These are phyloP conservation scores for Gracilaria domingensis DNA, from an alignment of 23 red algal genomes.

Conservation along the genomic window DNA sequence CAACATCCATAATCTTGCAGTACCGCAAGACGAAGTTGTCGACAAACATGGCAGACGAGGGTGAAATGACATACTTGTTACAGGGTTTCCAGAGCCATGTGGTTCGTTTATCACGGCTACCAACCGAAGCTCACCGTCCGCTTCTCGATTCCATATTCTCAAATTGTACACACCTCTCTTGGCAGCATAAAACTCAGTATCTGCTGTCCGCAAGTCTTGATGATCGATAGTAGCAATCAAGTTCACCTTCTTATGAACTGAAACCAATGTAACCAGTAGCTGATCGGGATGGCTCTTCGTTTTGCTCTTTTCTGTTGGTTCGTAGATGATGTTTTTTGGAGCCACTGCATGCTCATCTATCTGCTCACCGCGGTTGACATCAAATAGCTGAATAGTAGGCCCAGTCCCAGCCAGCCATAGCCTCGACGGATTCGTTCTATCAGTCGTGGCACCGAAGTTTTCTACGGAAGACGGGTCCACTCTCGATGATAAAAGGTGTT, in stretches of 20 bases:
- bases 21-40: conserved; percentile 51
- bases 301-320: background rate
- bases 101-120: conserved; percentile 38
- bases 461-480: background rate
- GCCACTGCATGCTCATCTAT: conserved; percentile 24
- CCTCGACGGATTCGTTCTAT: conserved; percentile 11
- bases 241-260: background rate
- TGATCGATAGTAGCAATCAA: conserved; percentile 63
- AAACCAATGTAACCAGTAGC: conserved; percentile 2
- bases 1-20: conserved; percentile 51
- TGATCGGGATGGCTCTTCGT: conserved; percentile 6
- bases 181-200: background rate
- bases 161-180: conserved; percentile 34
- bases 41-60: conserved; percentile 20
- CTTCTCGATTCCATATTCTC: conserved; percentile 43
- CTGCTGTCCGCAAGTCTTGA: background rate
- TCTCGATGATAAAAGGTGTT: conserved; percentile 21
- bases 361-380: conserved; percentile 53
- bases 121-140: conserved; percentile 9
- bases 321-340: conserved; percentile 38
- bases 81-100: conserved; percentile 40
- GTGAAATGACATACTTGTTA: conserved; percentile 56
- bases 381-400: conserved; percentile 53
- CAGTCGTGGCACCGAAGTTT: background rate
- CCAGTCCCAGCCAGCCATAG: conserved; percentile 46